Evolutionary conservation across 768 basidiomycete genomes (phyloP), one percentile per base, ranked within the genome.

Genomic region (Lepiota venenata): DNA sequence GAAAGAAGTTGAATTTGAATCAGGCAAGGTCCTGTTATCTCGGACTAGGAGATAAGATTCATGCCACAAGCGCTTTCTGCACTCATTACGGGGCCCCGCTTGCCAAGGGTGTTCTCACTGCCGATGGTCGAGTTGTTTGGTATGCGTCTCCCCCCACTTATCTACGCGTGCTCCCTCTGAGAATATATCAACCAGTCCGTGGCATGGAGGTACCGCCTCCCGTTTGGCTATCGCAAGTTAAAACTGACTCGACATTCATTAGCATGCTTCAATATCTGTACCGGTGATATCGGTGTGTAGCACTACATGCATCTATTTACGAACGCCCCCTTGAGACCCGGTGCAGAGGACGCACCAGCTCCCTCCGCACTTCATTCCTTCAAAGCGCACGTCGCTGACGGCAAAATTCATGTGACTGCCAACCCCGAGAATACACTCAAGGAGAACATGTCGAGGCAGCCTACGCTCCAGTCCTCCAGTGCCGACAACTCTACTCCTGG

Each of bases 61-160:
- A 88, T 60, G 89, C 91, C 5, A 93, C 88, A 0, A 86, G 84
- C 56, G 89, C 89, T 2, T 88, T 82, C 69, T 96, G 93, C 70
- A 94, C 92, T 1, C 93, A 96, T 67, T 95, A 93, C 64, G 93
- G 93, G 10, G 93, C 93, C 2, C 91, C 92, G 1, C 76, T 95
- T 2, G 83, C 76, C 4, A 92, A 91, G 68, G 93, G 92, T 48
- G 85, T 92, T 9, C 73, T 93, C 51, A 81, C 86, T 7, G 77
- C 86, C 32, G 87, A 89, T 66, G 92, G 89, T 9, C 74, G 88
- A 56, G 80, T 95, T 16, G 82, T 88, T 46, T 95, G 93, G 85
- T 84, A 63, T 47, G 82, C 67, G 22, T 53, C 35, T 16, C 16
- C 49, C 22, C n/a, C 16, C 37, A 36, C 25, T 42, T 41, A n/a